A percentile compares a stretch with the other conserved stretches of the same genome.
phyloP scores from a whole-genome alignment of 2,329 filamentous ascomycete species.

The Aureobasidium zeae region DNA sequence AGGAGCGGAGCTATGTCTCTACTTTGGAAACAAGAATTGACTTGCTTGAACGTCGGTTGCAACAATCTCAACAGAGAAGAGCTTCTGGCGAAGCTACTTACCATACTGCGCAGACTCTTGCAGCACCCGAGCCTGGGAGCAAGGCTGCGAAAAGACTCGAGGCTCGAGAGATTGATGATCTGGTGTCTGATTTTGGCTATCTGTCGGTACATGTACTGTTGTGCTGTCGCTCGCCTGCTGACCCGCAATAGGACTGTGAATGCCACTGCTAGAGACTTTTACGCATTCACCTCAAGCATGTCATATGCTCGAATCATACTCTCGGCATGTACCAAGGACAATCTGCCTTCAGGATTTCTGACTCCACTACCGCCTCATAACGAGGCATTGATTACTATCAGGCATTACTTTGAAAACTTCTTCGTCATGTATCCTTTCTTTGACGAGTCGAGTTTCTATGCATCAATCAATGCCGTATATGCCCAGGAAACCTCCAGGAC shows the following conservation, averaged over 20 bases:
- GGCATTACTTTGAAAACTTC: slow-evolving; percentile 78
- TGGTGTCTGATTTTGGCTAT: slow-evolving; percentile 90
- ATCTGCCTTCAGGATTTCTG: slow-evolving; percentile 51
- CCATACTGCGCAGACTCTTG: slow-evolving; percentile 32
- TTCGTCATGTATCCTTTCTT: slow-evolving; percentile 76
- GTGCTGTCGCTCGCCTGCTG: slow-evolving; percentile 10
- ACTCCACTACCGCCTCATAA: slow-evolving; percentile 62
- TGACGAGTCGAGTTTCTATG: slow-evolving; percentile 66
- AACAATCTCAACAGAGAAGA: slow-evolving; percentile 55
- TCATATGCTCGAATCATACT: slow-evolving; percentile 84
- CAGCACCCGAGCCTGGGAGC: slow-evolving; percentile 18
- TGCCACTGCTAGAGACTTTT: slow-evolving; percentile 87
- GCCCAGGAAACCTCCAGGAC: neutral
- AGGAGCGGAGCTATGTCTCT: slow-evolving; percentile 93
- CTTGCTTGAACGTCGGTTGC: slow-evolving; percentile 69
- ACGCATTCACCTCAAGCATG: slow-evolving; percentile 78
- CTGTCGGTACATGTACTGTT: slow-evolving; percentile 47
- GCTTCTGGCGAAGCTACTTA: slow-evolving; percentile 61
- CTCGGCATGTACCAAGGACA: slow-evolving; percentile 68
- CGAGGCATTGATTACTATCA: slow-evolving; percentile 58
- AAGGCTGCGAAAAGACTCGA: slow-evolving; percentile 50
- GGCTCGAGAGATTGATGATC: slow-evolving; percentile 77
- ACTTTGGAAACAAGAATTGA: slow-evolving; percentile 88
- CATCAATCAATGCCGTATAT: slow-evolving; percentile 73
- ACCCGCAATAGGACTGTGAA: slow-evolving; percentile 63